Percentiles rank a stretch among this genome's conserved stretches.
Conservation (phyloP, 495 filamentous ascomycete genomes). For the Hyaloscypha bicolor region DNA sequence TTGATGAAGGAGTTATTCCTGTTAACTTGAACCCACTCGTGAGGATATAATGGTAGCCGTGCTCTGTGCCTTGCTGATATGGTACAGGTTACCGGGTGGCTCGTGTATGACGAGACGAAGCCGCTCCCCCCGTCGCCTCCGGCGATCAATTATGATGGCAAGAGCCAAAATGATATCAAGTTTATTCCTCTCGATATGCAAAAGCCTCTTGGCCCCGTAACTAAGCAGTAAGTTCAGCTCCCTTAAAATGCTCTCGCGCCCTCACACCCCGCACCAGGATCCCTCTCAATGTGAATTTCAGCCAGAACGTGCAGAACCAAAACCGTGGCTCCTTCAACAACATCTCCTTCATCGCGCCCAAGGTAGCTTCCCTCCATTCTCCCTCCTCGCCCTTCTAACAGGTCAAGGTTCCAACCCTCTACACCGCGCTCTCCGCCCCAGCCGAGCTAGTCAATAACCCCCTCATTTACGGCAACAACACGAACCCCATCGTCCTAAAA, state of each 20-base stretch:
- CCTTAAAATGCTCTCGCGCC: neutral
- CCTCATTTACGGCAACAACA: slow-evolving; percentile 67
- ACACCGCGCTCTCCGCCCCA: slow-evolving; percentile 69
- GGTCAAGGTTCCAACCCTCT: slow-evolving; percentile 74
- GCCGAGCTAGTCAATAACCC: slow-evolving; percentile 49
- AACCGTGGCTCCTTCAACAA: slow-evolving; percentile 65
- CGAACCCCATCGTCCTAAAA: slow-evolving; percentile 64
- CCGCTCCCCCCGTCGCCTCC: neutral
- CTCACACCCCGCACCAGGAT: neutral
- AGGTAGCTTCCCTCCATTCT: neutral
- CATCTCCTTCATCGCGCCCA: slow-evolving; percentile 60
- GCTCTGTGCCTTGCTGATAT: neutral
- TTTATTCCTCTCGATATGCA: slow-evolving; percentile 10
- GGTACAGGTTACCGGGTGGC: slow-evolving; percentile 6
- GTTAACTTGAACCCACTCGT: neutral
- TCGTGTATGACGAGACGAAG: slow-evolving; percentile 10
- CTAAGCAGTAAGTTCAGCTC: neutral
- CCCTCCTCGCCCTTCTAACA: neutral
- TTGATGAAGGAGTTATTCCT: neutral
- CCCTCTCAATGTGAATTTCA: slow-evolving; percentile 4
- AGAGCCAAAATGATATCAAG: neutral
- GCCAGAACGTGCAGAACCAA: neutral
- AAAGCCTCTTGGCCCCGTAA: neutral
- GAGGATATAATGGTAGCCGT: neutral
- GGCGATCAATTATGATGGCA: neutral